Evolutionary conservation across 768 basidiomycete genomes (phyloP).

Genomic region (Plicaturopsis crispa): DNA sequence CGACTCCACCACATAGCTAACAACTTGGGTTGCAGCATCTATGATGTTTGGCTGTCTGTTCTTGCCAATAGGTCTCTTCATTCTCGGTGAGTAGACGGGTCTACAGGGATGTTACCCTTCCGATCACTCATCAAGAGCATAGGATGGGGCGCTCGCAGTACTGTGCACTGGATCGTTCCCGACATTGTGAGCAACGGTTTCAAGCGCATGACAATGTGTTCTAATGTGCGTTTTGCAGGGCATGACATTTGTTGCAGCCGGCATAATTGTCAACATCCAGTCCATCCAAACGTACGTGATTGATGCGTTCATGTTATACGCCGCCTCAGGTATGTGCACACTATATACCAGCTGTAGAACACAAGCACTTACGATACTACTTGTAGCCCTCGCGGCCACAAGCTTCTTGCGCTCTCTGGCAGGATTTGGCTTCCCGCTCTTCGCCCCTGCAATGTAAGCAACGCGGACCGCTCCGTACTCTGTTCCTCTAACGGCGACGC

Average conservation of each 20-base stretch:
- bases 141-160: slow-evolving; percentile 49
- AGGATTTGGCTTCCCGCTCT: slow-evolving; percentile 60
- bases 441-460: slow-evolving; percentile 56
- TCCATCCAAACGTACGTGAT: slow-evolving; percentile 54
- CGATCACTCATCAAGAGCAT: no score
- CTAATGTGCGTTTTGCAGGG: slow-evolving; percentile 26
- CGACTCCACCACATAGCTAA: slow-evolving; percentile 7
- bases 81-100: no score
- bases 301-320: slow-evolving; percentile 28
- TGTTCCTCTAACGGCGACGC: no score
- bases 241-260: slow-evolving; percentile 42
- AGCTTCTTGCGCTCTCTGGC: slow-evolving; percentile 47
- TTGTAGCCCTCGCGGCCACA: slow-evolving; percentile 49
- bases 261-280: slow-evolving; percentile 32
- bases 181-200: slow-evolving; percentile 40
- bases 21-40: background rate
- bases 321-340: no score
- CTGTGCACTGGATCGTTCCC: slow-evolving; percentile 50
- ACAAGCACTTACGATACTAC: no score
- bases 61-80: slow-evolving; percentile 53
- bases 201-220: background rate
- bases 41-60: slow-evolving; percentile 41
- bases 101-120: no score
- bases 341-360: no score
- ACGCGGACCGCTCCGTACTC: no score